phyloP scores from a whole-genome alignment of 2,329 filamentous ascomycete species.

The Aspergillus arachidicola region DNA sequence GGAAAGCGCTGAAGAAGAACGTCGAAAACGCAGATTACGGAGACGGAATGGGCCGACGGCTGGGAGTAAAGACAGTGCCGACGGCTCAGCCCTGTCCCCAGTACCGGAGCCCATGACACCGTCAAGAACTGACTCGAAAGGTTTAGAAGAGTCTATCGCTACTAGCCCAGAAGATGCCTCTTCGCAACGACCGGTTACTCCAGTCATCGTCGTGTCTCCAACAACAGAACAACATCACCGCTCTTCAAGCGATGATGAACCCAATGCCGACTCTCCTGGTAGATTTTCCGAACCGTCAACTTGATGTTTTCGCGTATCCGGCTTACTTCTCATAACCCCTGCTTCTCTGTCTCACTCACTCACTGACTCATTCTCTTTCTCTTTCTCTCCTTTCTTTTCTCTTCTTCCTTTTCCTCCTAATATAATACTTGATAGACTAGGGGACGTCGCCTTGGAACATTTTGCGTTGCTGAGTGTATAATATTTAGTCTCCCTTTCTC shows the following conservation, averaged over 20 bases:
- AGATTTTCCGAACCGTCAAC: slow-evolving; percentile 29
- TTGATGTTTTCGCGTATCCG: slow-evolving; percentile 16
- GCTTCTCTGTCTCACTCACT: background rate
- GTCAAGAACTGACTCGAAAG: slow-evolving; percentile 23
- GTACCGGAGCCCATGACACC: slow-evolving; percentile 37
- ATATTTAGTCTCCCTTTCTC: slow-evolving; percentile 12
- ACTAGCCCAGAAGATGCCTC: slow-evolving; percentile 25
- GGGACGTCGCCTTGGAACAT: slow-evolving; percentile 33
- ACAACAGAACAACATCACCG: slow-evolving; percentile 26
- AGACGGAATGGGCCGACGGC: slow-evolving; percentile 58
- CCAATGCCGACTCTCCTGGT: slow-evolving; percentile 25
- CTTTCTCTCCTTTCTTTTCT: background rate
- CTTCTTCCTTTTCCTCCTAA: slow-evolving; percentile 19
- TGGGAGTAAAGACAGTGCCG: slow-evolving; percentile 41
- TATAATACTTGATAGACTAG: slow-evolving; percentile 39
- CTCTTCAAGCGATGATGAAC: slow-evolving; percentile 24
- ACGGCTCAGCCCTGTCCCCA: slow-evolving; percentile 33
- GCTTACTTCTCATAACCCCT: background rate
- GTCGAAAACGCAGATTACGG: slow-evolving; percentile 67
- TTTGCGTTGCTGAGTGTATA: slow-evolving; percentile 24
- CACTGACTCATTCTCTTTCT: no score
- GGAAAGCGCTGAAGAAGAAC: slow-evolving; percentile 79
- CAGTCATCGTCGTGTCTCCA: slow-evolving; percentile 41
- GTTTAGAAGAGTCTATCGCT: slow-evolving; percentile 24
- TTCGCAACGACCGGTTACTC: slow-evolving; percentile 28